These are phyloP conservation scores for Powellomyces hirtus DNA, from an alignment of 192 early-diverging fungal genomes.

Conservation along the genomic window DNA sequence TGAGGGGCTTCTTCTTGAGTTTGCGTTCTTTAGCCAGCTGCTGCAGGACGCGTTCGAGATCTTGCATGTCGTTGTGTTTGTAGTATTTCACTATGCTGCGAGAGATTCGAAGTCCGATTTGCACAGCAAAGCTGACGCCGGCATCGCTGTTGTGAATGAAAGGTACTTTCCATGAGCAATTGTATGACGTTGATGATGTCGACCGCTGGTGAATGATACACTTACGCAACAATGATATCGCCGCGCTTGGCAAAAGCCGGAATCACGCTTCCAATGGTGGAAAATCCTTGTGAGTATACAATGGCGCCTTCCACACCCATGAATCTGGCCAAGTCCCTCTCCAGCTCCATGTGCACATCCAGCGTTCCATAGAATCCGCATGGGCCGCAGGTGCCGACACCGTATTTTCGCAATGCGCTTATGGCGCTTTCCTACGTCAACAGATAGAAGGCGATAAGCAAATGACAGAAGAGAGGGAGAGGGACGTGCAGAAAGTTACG, in stretches of 20 bases:
- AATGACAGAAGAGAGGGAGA: too few relatives aligned
- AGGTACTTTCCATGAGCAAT: too few relatives aligned
- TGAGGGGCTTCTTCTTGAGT: constrained; percentile 61
- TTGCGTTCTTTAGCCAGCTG: constrained; percentile 64
- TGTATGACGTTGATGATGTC: too few relatives aligned
- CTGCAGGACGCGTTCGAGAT: constrained; percentile 81
- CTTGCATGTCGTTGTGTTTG: constrained; percentile 96
- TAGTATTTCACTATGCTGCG: constrained; percentile 85
- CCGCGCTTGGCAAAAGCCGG: constrained; percentile 96
- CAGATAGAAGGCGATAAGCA: constrained; percentile 4
- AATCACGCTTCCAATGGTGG: constrained; percentile 87
- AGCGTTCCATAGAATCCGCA: constrained; percentile 93
- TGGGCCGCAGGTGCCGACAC: constrained; percentile 94
- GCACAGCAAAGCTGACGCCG: constrained; percentile 80
- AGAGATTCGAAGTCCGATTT: constrained; percentile 88
- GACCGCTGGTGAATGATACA: too few relatives aligned
- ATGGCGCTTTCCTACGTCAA: constrained; percentile 86
- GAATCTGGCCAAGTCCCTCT: constrained; percentile 80
- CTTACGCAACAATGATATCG: constrained; percentile 86
- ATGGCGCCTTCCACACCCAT: constrained; percentile 82
- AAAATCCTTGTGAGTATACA: constrained; percentile 93
- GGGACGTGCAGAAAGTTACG: too few relatives aligned
- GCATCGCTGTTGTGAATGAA: constrained; percentile 75
- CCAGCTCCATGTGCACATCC: constrained; percentile 94
- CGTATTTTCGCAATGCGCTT: constrained; percentile 83